Evolutionary conservation across 2,329 filamentous ascomycete species (phyloP), one percentile per base, ranked within the genome.

Genomic region (Cyphellophora europaea): DNA sequence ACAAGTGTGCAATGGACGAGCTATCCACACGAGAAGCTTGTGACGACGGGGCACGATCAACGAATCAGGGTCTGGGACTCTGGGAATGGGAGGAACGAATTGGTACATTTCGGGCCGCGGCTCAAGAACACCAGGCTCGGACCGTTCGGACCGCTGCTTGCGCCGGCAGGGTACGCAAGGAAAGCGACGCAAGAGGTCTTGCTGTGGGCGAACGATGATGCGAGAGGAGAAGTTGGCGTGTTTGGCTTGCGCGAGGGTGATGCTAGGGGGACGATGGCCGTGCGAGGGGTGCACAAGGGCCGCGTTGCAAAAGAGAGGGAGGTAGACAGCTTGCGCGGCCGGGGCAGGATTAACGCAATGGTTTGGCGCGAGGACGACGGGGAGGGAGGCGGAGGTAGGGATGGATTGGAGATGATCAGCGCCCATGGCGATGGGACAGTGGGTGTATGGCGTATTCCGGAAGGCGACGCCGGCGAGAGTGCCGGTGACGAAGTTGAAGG

Each of bases 61-160:
- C 75, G 81, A 6, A 79, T 96, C 43, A 74, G 88, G 4, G 83
- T 95, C 2, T 96, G 89, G 89, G 74, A 94, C 53, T 75, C 82
- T 2, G 69, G 69, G 0, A 84, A 76, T 0, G 86, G 87, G 2
- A 81, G 81, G 12, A 95, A 96, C 56, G 93, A 84, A 1, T 73
- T 95, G 5, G 83, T 82, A 0, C 88, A 81, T 55, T 96, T 95
- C 53, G 87, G 87, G 0, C 83, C 88, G 1, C 70, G 78, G 17
- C 70, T 95, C 27, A 80, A 79, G 49, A 95, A 95, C 54, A 69
- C 45, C 57, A 66, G 44, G 32, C 4, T 72, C 71, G 13, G 77
- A 70, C 40, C 63, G 74, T 13, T 68, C 66, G 30, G 33, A 19
- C 74, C 86, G 38, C 60, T 86, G 36, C 57, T 78, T 6, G 67